Base-by-base conservation (phyloP, 352 stramenopile species). In the Phytophthora aleatoria region DNA sequence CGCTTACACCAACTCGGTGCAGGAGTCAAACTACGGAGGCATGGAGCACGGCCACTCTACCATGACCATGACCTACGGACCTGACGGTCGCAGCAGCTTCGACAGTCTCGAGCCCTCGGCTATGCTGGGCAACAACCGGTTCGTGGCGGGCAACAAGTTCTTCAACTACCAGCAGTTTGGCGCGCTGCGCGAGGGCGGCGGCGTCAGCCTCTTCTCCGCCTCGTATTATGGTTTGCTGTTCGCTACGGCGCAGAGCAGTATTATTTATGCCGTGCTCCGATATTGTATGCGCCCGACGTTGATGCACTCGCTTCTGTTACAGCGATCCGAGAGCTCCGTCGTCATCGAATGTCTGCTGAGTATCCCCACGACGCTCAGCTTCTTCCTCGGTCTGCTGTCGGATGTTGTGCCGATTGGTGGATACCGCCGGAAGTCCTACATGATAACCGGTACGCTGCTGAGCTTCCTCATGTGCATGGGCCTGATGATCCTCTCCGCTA, bases 371-470 rank as follows among this genome's bases (percentile, higher is more conserved):
- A 91, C 76, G 11, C 85, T 97, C 27, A 90, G 86, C 49, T 83
- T 97, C 30, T 85, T 97, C 31, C 78, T 93, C 59, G 92, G 91
- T 10, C 74, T 97, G 41, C 36, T 97, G n/a, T 94, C 81, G 16
- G 92, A 98, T 62, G 82, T 90, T 31, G 67, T 90, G 44, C 91
- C 92, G 5, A 94, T 98, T 58, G 76, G 67, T 36, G 87, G 90
- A 44, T 94, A 90, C 67, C 90, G 87, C 6, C 80, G 91, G 49
- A 97, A 97, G 76, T 91, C 90, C 16, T 97, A 98, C 73, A 97
- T 97, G 76, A 80, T 95, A 28, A 69, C 90, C 10, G 92, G 92
- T 50, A 81, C 68, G 24, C 15, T 79, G 27, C 15, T 93, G 13
- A 85, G 73, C 48, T 86, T 90, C 45, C 31, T 76, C 44, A 83